Conservation (phyloP, 2,329 filamentous ascomycete genomes). For the Penicillium concentricum region DNA sequence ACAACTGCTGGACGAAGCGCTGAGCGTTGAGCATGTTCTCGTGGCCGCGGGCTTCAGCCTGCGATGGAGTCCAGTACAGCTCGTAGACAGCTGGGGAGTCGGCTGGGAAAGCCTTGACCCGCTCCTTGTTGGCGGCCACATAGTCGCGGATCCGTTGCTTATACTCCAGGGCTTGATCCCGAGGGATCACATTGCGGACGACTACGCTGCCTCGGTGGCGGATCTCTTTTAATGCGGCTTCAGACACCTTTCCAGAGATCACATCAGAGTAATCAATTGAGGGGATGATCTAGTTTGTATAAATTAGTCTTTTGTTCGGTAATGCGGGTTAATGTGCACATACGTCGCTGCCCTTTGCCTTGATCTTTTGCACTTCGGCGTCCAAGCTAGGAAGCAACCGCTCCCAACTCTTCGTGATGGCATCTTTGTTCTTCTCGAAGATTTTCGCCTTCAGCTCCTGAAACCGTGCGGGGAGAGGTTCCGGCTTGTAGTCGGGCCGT, state of each 20-base stretch:
- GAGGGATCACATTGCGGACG: constrained; percentile 64
- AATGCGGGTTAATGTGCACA: constrained; percentile 1
- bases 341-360: constrained; percentile 42
- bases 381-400: constrained; percentile 42
- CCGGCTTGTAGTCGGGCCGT: constrained; percentile 41
- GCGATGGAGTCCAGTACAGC: constrained; percentile 70
- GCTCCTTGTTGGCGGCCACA: constrained; percentile 57
- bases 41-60: constrained; percentile 67
- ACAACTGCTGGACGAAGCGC: constrained; percentile 61
- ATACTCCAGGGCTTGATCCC: constrained; percentile 61
- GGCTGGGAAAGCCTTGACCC: constrained; percentile 61
- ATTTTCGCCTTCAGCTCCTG: constrained; percentile 40
- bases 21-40: constrained; percentile 63
- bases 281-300: constrained; percentile 38
- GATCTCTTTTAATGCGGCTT: constrained; percentile 50
- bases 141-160: constrained; percentile 67
- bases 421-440: constrained; percentile 42
- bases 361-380: constrained; percentile 43
- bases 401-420: constrained; percentile 43
- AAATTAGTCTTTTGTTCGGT: constrained; percentile 6
- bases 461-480: constrained; percentile 45
- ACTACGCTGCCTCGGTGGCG: constrained; percentile 61
- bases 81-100: constrained; percentile 70
- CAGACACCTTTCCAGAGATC: constrained; percentile 36
- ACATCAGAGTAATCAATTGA: constrained; percentile 44